Evolutionary conservation across 441 rosid genomes (phyloP).

Genomic region (Croton setiger): DNA sequence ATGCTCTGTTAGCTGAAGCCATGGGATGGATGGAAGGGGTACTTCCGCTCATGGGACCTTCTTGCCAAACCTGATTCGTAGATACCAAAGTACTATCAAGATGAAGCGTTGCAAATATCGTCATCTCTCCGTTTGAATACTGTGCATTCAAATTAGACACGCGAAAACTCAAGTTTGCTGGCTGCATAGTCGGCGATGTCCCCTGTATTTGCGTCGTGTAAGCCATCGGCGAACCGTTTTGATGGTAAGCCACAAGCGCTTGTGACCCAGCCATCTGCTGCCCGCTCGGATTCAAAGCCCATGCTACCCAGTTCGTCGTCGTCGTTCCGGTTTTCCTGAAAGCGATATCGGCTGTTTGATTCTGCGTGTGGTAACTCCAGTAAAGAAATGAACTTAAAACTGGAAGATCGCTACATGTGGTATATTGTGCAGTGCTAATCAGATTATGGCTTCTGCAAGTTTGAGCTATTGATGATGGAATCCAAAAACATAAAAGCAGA

Average conservation of each 20-base stretch:
- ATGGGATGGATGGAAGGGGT: not conserved
- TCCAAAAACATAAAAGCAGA: slow-evolving; percentile 22
- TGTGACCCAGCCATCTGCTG: slow-evolving; percentile 44
- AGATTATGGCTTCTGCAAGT: slow-evolving; percentile 37
- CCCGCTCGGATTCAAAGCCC: slow-evolving; percentile 67
- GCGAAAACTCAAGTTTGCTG: slow-evolving; percentile 34
- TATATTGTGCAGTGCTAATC: slow-evolving; percentile 28
- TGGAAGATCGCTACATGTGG: slow-evolving; percentile 42
- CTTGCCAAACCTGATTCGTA: slow-evolving; percentile 41
- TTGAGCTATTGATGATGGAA: slow-evolving; percentile 39
- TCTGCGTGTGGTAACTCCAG: slow-evolving; percentile 47
- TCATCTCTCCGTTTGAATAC: slow-evolving; percentile 31
- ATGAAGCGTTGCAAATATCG: slow-evolving; percentile 54
- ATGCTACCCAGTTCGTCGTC: slow-evolving; percentile 46
- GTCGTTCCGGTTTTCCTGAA: slow-evolving; percentile 48
- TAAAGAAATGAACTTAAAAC: slow-evolving; percentile 52
- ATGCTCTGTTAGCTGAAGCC: slow-evolving; percentile 11
- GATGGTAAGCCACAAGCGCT: slow-evolving; percentile 55
- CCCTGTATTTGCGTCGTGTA: slow-evolving; percentile 30
- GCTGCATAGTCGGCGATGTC: not conserved
- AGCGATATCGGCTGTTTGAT: slow-evolving; percentile 48
- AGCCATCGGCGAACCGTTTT: slow-evolving; percentile 25
- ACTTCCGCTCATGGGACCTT: slow-evolving; percentile 28
- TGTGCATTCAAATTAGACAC: slow-evolving; percentile 37
- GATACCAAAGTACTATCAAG: not conserved